Evolutionary conservation across 139 green algal species (phyloP), one percentile per base, ranked within the genome.

Genomic region (Micractinium sp.): DNA sequence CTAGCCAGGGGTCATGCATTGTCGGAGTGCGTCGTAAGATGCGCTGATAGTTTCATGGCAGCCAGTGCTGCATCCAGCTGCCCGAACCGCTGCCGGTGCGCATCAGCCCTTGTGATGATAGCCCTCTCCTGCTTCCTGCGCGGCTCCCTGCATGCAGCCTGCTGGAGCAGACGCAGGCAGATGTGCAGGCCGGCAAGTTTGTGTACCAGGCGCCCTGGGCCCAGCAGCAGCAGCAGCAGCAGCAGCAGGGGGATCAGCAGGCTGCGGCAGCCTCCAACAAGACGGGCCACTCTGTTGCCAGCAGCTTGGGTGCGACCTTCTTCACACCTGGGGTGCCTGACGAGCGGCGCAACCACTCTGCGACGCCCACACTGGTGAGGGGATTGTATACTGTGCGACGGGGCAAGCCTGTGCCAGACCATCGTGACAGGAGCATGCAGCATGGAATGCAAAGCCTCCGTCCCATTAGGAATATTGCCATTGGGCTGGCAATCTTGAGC

Each of bases 161-260:
- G 79, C 87, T 95, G 90, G 89, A 95, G 85, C 85, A 87, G 23
- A 90, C 92, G n/a, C 78, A 89, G 60, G 27, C 22, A 0, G 92
- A 94, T 39, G 86, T 95, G 79, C 90, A 94, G 76, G 84, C 77
- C 53, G 85, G 78, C 75, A 75, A 66, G 86, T 90, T 90, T 86
- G 76, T 80, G 38, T 90, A 90, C 86, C 61, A 69, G 7, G 23
- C 86, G 19, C 78, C 86, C 61, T 90, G 86, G 86, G 78, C 63
- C 78, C 63, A 71, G 18, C 74, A 47, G 33, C 74, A 80, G 33
- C n/a, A 47, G 31, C 73, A 85, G 69, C n/a, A n/a, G 47, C 47
- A 56, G 47, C 47, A 56, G 47, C 47, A 56, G 47, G 47, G 47
- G 47, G 47, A 9, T 56, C 47, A 56, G 47, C 47, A 56, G 47